Base-by-base conservation (phyloP, 2,329 filamentous ascomycete species). In the Fusarium pseudograminearum region DNA sequence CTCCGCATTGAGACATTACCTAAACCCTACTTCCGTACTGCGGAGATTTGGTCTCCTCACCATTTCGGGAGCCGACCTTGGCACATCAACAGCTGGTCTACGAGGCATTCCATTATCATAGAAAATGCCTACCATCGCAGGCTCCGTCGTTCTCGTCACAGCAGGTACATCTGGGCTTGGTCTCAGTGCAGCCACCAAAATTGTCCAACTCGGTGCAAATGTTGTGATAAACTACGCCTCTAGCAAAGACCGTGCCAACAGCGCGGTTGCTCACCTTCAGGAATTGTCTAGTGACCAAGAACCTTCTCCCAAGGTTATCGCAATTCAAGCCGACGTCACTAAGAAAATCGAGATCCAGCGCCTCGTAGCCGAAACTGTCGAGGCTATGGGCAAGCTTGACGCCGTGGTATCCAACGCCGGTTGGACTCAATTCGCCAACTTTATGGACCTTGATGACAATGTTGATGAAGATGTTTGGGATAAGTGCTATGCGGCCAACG, bases 381-480 rank as follows among this genome's bases (percentile, higher is more conserved):
- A n/a, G 34, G 31, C 31, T 0, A 33, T 57, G 16, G 51, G 59
- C 1, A 57, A 16, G 4, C 24, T 64, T 4, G 51, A 64, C 15
- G 61, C 51, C 6, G 44, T 64, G 5, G 61, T 64, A 2, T 64
- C 61, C 1, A 64, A 64, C 2, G 51, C 59, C 7, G 61, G 61
- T 0, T 64, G 61, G 61, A 64, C 61, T 4, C 40, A 64, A 14
- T 64, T 64, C 14, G 51, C 61, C 2, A 18, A 64, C 3, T 64
- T 64, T 7, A 18, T 22, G 5, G 16, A 64, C 3, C 20, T 64
- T 0, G 59, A 64, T 0, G 61, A 64, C 14, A 64, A 64, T 2
- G 61, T 64, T 1, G 51, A 64, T n/a, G 59, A 64, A 3, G 51
- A 58, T 3, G 59, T 65, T 3, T 65, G 59, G 61, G 61, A 64